Percentiles rank a stretch among this genome's conserved stretches.
Conservation (phyloP, 345 rosid genomes). For the Linum lewisii region DNA sequence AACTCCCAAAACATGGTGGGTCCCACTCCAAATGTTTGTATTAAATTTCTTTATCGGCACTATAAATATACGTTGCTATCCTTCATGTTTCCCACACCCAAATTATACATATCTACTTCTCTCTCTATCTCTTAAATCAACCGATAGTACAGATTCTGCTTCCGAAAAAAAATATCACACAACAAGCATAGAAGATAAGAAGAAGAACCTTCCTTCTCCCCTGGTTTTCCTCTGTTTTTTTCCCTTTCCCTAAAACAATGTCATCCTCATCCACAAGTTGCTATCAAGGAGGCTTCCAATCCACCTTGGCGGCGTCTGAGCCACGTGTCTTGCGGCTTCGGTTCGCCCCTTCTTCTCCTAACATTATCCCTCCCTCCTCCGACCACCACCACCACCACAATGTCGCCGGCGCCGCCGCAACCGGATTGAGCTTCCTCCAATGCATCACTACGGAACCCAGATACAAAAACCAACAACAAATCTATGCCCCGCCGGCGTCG, state of each 20-base stretch:
- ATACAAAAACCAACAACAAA: background rate
- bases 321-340: background rate
- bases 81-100: too few species aligned
- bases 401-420: background rate
- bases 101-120: too few species aligned
- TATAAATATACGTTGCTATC: too few species aligned
- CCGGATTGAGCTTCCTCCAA: background rate
- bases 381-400: background rate
- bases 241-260: background rate
- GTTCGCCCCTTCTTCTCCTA: too few species aligned
- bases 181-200: too few species aligned
- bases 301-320: background rate
- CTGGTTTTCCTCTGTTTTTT: background rate
- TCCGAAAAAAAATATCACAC: too few species aligned
- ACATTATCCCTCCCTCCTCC: too few species aligned
- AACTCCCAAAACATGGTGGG: too few species aligned
- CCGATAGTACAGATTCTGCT: too few species aligned
- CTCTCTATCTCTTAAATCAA: too few species aligned
- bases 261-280: background rate
- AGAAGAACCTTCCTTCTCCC: background rate
- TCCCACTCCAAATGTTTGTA: too few species aligned
- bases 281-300: background rate
- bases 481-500: slow-evolving; percentile 14
- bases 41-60: too few species aligned
- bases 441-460: background rate